Base-by-base conservation (phyloP, 495 filamentous ascomycete species). In the Tuber calosporum region DNA sequence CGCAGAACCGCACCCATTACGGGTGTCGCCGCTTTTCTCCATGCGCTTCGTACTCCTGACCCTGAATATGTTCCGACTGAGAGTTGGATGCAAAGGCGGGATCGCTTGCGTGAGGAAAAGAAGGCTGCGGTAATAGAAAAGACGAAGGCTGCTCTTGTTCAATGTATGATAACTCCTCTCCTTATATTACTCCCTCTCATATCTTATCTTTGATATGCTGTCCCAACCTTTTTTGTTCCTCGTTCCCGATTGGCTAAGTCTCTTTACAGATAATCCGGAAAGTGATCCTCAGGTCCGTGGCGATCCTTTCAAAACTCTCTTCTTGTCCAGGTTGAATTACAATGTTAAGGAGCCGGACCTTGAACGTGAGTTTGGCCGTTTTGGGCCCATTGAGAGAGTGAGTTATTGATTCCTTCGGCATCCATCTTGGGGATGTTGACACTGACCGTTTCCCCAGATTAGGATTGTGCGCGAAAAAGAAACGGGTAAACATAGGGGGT, bases 281-380 rank as follows among this genome's bases (percentile, higher is more conserved):
- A 90, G 92, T 36, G 92, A 99, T 79, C 87, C 90, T 3, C 92
- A 96, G 80, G 89, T 95, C 68, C 87, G 92, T 77, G 96, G 96
- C 39, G 94, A 98, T 84, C 89, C 94, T 2, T 98, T 93, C 88
- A 96, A 90, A 82, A 98, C 95, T 42, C 87, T 98, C 68, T 97
- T 99, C 79, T 90, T 99, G 72, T 89, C 92, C 41, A 90, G 96
- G 66, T 87, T 99, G 67, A 92, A 89, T 80, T 98, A 96, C 79
- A 92, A 94, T 77, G 90, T 90, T 37, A 93, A 91, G 70, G 90
- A 93, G 79, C 88, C 92, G 74, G 95, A 99, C 82, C 85, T 99
- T 26, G 93, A 97, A 85, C 87, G 91, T 75, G 94, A 98, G 83
- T 99, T 99, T 84, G 91, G 92, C 17, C 90, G 95, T 34, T 99